Evolutionary conservation across 129 eudicot genomes (phyloP), one percentile per base, ranked within the genome.

Genomic region (Tagetes erecta): DNA sequence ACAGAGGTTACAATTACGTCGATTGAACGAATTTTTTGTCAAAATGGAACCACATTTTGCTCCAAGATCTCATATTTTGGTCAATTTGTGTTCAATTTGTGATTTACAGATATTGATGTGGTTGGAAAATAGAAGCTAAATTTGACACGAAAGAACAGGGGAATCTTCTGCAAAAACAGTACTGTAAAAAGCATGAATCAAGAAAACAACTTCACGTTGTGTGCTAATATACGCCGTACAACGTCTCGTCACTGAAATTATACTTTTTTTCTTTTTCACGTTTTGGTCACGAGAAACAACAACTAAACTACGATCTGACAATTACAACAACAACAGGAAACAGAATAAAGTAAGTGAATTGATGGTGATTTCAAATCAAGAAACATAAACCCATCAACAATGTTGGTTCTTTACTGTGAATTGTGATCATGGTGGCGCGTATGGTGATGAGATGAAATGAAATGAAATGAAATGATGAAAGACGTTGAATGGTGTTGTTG

Each of bases 101-200:
- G 2, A 44, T 62, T 27, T 55, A 49, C 42, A 11, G 80, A 53
- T 66, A 66, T n/a, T 50, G 56, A 72, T 50, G 33, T 37, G 1
- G 2, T 36, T 42, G 40, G 45, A 67, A 56, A 38, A n/a, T 30
- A 68, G 31, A 70, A 0, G 13, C 37, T 60, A 71, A 79, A 8
- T 27, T 63, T 63, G 65, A 74, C 36, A 74, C 59, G 76, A 68
- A 80, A 75, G 38, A 59, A 68, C 53, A 70, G 60, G 34, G 80
- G 84, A 78, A 81, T 57, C 70, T 73, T 71, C 64, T 66, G 80
- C 67, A 68, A 41, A 41, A 70, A 81, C 39, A 45, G 51, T 64
- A 46, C 76, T 20, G 67, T 20, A 14, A 65, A 73, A 47, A 77
- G 80, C 70, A 74, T 47, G 37, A 49, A 56, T 37, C 58, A 52